These are phyloP conservation scores for Pleurotus cornucopiae DNA, from an alignment of 768 basidiomycete genomes.

Conservation along the genomic window DNA sequence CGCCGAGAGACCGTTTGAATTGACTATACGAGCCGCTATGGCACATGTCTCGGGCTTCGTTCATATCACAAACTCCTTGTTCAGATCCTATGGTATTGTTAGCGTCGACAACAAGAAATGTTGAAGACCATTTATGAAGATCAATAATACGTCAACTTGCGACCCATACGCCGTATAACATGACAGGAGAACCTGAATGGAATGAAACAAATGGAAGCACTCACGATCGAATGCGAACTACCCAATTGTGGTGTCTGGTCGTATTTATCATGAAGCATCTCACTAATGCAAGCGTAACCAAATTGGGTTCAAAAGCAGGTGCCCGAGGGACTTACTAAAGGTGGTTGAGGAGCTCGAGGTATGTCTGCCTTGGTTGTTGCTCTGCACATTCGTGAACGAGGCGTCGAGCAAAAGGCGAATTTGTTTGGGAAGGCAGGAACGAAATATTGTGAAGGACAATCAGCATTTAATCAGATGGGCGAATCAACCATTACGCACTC, in stretches of 20 bases:
- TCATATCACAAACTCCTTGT: too few relatives aligned
- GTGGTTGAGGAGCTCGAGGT: conserved; percentile 51
- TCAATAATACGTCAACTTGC: too few relatives aligned
- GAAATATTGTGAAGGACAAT: too few relatives aligned
- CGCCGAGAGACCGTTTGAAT: too few relatives aligned
- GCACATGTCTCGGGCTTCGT: too few relatives aligned
- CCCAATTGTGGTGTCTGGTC: conserved; percentile 72
- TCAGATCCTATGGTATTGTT: too few relatives aligned
- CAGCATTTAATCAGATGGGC: not conserved
- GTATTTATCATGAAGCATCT: conserved; percentile 54
- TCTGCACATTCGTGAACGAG: conserved; percentile 20
- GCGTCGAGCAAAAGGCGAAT: not conserved
- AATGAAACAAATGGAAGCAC: conserved; percentile 11
- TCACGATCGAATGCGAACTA: conserved; percentile 65
- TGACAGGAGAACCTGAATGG: not conserved
- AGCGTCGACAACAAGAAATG: too few relatives aligned
- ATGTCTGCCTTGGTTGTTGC: conserved; percentile 55
- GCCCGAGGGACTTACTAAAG: conserved; percentile 40
- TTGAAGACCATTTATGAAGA: too few relatives aligned
- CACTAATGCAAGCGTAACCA: conserved; percentile 23
- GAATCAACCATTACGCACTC: conserved; percentile 23
- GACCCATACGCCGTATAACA: too few relatives aligned
- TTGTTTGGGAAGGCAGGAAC: too few relatives aligned
- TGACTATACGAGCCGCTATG: too few relatives aligned
- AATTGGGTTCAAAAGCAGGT: not conserved